Evolutionary conservation across 1,284 basidiomycete genomes (phyloP).

Genomic region (Ustilago shanxiensis): DNA sequence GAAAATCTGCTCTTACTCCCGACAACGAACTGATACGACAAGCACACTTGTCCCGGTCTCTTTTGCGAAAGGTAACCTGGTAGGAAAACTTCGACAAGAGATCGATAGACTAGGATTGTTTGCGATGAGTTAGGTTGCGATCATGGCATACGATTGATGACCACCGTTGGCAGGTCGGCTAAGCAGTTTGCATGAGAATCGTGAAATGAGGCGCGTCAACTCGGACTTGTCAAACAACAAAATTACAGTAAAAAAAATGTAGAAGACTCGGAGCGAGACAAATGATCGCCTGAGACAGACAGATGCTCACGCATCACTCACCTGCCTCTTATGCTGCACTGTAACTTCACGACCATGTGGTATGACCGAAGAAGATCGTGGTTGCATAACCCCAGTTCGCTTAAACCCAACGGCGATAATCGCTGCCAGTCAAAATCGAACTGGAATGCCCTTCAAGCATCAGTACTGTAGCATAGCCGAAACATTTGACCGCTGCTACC

Average conservation of each 20-base stretch:
- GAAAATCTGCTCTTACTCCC: too few species aligned
- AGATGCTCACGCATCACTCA: background rate
- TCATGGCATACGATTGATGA: background rate
- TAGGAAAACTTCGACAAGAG: too few species aligned
- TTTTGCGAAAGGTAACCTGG: too few species aligned
- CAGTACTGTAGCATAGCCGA: background rate
- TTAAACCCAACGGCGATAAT: background rate
- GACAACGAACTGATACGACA: too few species aligned
- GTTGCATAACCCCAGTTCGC: background rate
- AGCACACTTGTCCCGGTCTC: too few species aligned
- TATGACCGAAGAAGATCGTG: too few species aligned
- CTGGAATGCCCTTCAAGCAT: background rate
- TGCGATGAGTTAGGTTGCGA: too few species aligned
- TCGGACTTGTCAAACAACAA: background rate
- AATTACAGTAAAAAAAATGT: background rate
- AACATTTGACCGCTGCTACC: background rate
- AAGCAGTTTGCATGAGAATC: background rate
- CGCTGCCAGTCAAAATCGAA: background rate
- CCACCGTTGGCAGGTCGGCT: constrained; percentile 3
- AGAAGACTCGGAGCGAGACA: constrained; percentile 5
- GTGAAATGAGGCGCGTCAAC: background rate
- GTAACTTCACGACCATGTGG: background rate
- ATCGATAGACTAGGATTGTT: too few species aligned
- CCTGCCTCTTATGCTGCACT: background rate
- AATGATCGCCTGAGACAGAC: background rate